A percentile compares a stretch with the other conserved stretches of the same genome.
Conservation (phyloP, 108 stramenopile species). For the Chaetoceros tenuissimus region DNA sequence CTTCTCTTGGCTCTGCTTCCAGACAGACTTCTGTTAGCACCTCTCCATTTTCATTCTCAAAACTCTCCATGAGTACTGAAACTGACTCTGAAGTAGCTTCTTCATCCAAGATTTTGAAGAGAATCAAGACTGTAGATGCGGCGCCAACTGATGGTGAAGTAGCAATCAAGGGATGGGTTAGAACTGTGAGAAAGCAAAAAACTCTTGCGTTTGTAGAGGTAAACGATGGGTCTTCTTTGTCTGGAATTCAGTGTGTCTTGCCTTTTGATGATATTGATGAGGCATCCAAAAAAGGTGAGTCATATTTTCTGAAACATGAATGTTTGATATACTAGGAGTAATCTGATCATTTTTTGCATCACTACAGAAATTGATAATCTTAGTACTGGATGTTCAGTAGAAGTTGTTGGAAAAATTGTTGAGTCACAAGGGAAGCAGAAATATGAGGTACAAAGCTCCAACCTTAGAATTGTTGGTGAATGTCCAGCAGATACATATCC, state of each 20-base stretch:
- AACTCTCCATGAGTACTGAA: neutral
- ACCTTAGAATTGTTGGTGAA: slow-evolving; percentile 74
- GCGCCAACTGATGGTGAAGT: slow-evolving; percentile 64
- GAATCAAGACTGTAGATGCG: slow-evolving; percentile 67
- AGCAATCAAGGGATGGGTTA: slow-evolving; percentile 92
- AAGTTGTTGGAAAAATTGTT: slow-evolving; percentile 72
- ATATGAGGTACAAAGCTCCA: slow-evolving; percentile 79
- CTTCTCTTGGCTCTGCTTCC: neutral
- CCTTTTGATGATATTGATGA: slow-evolving; percentile 59
- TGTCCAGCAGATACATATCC: slow-evolving; percentile 94
- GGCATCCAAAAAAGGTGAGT: slow-evolving; percentile 49
- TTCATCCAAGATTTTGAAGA: slow-evolving; percentile 13
- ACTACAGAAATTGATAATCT: slow-evolving; percentile 67
- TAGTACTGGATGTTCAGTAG: slow-evolving; percentile 89
- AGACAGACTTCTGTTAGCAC: neutral
- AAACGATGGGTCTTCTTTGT: slow-evolving; percentile 93
- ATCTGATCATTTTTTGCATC: slow-evolving; percentile 1
- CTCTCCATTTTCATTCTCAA: neutral
- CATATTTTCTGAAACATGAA: neutral
- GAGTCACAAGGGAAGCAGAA: slow-evolving; percentile 82
- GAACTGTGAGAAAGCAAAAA: slow-evolving; percentile 96
- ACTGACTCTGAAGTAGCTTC: neutral
- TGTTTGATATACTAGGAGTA: neutral
- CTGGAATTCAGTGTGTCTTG: slow-evolving; percentile 88
- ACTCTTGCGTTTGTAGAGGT: slow-evolving; percentile 94